Percentiles rank a stretch among this genome's conserved stretches.
Evolutionary conservation across 345 rosid genomes (phyloP).

Genomic region (Bruguiera gymnorhiza): DNA sequence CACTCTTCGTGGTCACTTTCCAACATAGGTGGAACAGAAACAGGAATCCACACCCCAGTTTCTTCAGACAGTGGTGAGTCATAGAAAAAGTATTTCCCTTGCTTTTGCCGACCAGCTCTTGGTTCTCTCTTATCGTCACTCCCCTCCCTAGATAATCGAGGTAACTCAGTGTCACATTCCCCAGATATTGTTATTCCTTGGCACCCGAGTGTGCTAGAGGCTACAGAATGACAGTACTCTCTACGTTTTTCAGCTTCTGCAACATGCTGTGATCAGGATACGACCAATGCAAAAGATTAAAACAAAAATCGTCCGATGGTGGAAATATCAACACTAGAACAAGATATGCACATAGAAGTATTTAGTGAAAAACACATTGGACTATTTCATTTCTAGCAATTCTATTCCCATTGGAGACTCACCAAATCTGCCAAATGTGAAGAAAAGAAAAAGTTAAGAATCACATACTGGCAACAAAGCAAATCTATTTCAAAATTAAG

Average conservation of each 20-base stretch:
- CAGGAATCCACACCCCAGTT: conserved; percentile 95
- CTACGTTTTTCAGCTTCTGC: conserved; percentile 7
- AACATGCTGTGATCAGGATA: conserved; percentile 15
- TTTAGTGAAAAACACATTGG: not conserved
- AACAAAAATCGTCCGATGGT: not conserved
- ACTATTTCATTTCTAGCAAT: not conserved
- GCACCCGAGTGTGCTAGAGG: conserved; percentile 2
- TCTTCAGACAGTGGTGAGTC: conserved; percentile 77
- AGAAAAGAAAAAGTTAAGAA: not conserved
- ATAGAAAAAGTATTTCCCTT: conserved; percentile 73
- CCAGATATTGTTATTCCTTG: conserved; percentile 14
- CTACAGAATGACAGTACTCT: not conserved
- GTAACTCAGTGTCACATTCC: conserved; percentile 20
- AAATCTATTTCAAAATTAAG: not conserved
- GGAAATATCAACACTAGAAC: not conserved
- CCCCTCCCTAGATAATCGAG: not conserved
- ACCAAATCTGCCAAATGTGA: not conserved
- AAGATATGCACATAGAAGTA: not conserved
- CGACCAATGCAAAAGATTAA: not conserved
- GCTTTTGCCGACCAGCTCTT: conserved; percentile 26
- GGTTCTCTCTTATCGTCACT: conserved; percentile 18
- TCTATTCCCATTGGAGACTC: not conserved
- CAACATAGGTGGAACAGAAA: conserved; percentile 89
- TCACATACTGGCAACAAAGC: not conserved
- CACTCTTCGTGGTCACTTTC: conserved; percentile 64